phyloP scores from a whole-genome alignment of 192 early-diverging fungal genomes.

The Coemansia sp. region DNA sequence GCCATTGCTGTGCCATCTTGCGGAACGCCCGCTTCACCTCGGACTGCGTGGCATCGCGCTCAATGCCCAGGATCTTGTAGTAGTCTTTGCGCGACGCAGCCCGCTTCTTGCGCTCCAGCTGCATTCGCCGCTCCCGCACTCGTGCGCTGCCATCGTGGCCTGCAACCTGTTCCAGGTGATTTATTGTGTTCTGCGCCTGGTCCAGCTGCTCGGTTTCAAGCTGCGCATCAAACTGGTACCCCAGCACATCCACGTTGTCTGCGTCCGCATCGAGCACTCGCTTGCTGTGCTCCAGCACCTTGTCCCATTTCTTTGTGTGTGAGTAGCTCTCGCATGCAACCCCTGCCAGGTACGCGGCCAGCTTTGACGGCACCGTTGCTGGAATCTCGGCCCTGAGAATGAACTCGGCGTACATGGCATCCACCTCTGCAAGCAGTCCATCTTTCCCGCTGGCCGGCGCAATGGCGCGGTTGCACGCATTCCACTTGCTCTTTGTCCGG shows the following conservation, averaged over 20 bases:
- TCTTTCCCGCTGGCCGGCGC: conserved; percentile 32
- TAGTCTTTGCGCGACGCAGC: conserved; percentile 72
- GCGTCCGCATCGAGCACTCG: conserved; percentile 69
- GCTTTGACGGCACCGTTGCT: conserved; percentile 32
- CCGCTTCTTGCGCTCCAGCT: conserved; percentile 56
- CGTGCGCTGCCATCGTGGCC: conserved; percentile 49
- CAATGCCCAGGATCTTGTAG: conserved; percentile 91
- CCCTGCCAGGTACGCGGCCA: conserved; percentile 35
- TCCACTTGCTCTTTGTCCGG: conserved; percentile 62
- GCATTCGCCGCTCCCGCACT: conserved; percentile 44
- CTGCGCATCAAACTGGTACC: conserved; percentile 68
- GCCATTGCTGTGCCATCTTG: conserved; percentile 85
- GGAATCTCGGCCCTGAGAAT: conserved; percentile 19
- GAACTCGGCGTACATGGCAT: conserved; percentile 36
- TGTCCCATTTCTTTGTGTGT: conserved; percentile 54
- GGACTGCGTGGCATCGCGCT: conserved; percentile 65
- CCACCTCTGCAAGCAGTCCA: conserved; percentile 41
- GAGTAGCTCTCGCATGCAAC: conserved; percentile 50
- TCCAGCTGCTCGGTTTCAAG: conserved; percentile 74
- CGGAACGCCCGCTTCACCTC: conserved; percentile 94
- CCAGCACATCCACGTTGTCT: conserved; percentile 70
- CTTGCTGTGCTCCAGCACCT: conserved; percentile 67
- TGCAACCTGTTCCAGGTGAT: conserved; percentile 64
- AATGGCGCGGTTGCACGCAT: conserved; percentile 43
- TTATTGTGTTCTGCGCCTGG: conserved; percentile 71